A percentile compares a stretch with the other conserved stretches of the same genome.
Evolutionary conservation across 768 basidiomycete species (phyloP).

Genomic region (Podaxis sp.): DNA sequence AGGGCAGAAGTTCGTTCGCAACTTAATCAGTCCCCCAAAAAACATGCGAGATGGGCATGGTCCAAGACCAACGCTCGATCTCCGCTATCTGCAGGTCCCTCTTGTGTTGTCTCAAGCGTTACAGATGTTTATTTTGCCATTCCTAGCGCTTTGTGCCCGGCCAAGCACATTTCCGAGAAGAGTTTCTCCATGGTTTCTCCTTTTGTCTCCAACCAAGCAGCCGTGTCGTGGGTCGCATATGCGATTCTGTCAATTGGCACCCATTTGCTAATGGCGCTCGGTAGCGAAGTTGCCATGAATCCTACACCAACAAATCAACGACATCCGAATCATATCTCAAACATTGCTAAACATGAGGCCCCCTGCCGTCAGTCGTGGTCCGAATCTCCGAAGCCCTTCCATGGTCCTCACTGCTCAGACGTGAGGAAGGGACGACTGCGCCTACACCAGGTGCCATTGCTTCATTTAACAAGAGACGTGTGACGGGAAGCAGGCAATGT

Average conservation of each 20-base stretch:
- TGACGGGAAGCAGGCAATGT: neutral
- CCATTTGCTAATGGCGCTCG: neutral
- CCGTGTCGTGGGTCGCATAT: neutral
- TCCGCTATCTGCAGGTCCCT: neutral
- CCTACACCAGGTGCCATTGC: neutral
- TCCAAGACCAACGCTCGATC: neutral
- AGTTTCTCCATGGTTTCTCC: slow-evolving; percentile 3
- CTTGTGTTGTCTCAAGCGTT: neutral
- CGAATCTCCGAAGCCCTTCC: neutral
- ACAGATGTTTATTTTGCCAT: neutral
- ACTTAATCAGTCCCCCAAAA: neutral
- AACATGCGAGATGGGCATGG: neutral
- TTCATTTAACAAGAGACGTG: neutral
- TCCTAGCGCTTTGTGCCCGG: neutral
- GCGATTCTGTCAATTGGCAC: neutral
- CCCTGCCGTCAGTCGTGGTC: neutral
- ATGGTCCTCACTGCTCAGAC: neutral
- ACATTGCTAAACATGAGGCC: neutral
- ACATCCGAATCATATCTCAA: neutral
- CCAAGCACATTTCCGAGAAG: neutral
- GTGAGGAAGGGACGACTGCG: neutral
- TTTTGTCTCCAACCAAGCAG: neutral
- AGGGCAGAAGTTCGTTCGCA: neutral
- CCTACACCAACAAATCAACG: neutral
- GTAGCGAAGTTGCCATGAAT: neutral